Evolutionary conservation across 2,329 filamentous ascomycete species (phyloP).

Genomic region (Fusarium compactum): DNA sequence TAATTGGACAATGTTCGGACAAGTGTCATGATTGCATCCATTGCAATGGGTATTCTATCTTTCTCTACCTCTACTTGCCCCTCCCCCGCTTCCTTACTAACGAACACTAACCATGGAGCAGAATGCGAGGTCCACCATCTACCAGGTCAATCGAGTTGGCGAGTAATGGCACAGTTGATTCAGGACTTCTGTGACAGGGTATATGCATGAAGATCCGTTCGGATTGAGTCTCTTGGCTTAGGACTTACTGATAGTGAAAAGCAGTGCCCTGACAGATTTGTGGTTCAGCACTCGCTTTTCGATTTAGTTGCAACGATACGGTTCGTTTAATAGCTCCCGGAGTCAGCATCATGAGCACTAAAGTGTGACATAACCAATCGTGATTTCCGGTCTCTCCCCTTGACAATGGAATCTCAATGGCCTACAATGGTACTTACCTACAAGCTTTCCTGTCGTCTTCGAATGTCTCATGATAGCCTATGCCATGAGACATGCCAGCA

Average conservation of each 20-base stretch:
- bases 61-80: conserved; percentile 36
- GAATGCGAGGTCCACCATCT: conserved; percentile 39
- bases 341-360: not conserved
- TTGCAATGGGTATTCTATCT: conserved; percentile 17
- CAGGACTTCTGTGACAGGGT: conserved; percentile 31
- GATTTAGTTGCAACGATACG: not conserved
- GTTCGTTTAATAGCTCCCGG: not conserved
- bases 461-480: conserved; percentile 20
- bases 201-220: conserved; percentile 9
- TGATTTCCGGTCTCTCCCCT: not conserved
- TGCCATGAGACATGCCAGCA: conserved; percentile 9
- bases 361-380: not conserved
- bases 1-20: conserved; percentile 26
- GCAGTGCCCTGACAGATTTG: not conserved
- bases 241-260: conserved; percentile 3
- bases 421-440: not conserved
- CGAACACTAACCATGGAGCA: conserved; percentile 28
- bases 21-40: conserved; percentile 35
- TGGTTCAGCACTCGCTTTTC: not conserved
- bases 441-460: conserved; percentile 6
- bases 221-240: conserved; percentile 5
- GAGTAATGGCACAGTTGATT: conserved; percentile 16
- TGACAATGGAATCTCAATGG: not conserved
- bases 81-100: conserved; percentile 36
- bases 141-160: conserved; percentile 25